Conservation (phyloP, 169 alveolate species). For the Eimeria tenella region DNA sequence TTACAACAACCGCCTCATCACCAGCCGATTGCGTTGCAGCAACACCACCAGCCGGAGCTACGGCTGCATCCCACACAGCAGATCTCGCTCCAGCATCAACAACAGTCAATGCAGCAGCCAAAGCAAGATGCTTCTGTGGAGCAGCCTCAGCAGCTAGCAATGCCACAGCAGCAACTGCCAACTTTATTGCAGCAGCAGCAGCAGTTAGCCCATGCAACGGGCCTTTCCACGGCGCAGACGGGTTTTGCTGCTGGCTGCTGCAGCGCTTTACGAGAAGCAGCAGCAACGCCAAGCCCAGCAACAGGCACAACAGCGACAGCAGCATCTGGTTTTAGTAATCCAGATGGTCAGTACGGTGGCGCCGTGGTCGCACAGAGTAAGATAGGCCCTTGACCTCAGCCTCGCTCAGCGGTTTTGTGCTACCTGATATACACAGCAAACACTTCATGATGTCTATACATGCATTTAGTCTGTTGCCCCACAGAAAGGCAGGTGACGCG, state of each 20-base stretch:
- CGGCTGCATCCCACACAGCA: neutral
- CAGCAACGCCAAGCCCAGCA: neutral
- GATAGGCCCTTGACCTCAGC: neutral
- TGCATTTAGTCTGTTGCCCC: neutral
- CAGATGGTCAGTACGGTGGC: conserved; percentile 28
- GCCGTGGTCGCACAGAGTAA: conserved; percentile 4
- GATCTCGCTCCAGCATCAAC: conserved; percentile 26
- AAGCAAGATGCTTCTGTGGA: conserved; percentile 19
- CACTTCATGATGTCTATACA: neutral
- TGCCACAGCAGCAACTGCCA: conserved; percentile 49
- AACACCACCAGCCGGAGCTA: conserved; percentile 27
- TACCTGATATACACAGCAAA: too few relatives aligned
- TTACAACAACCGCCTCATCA: conserved; percentile 2
- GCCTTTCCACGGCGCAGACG: neutral
- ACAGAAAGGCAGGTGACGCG: too few relatives aligned
- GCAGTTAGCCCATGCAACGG: conserved; percentile 13
- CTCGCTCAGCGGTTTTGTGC: neutral
- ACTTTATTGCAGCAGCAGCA: conserved; percentile 38
- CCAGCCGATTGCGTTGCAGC: conserved; percentile 26
- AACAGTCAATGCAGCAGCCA: conserved; percentile 24
- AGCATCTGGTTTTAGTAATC: conserved; percentile 11
- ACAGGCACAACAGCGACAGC: conserved; percentile 45
- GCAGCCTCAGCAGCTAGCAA: neutral
- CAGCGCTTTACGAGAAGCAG: conserved; percentile 17
- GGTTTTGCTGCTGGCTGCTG: conserved; percentile 43